phyloP scores from a whole-genome alignment of 768 basidiomycete genomes.

The Antrodiella citrinella region DNA sequence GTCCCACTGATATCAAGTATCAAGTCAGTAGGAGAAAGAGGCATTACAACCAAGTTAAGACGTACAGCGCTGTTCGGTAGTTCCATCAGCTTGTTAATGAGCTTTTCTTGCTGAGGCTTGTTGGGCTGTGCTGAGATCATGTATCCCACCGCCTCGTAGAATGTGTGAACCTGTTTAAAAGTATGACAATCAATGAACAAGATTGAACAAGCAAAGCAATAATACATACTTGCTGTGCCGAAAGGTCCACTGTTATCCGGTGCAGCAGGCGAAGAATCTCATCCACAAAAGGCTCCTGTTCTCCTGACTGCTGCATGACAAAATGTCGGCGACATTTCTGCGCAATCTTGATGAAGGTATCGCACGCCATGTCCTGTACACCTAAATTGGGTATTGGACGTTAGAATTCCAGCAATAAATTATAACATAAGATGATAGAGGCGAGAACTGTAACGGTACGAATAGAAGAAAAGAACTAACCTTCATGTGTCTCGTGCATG shows the following conservation, averaged over 20 bases:
- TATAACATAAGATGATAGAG: too few species aligned
- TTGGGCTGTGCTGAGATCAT: constrained; percentile 99
- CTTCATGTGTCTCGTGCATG: constrained; percentile 99
- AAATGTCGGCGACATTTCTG: constrained; percentile 98
- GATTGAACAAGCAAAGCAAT: constrained; percentile 5
- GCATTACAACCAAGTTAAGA: too few species aligned
- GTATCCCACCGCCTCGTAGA: constrained; percentile 98
- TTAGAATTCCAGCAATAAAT: too few species aligned
- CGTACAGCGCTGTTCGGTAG: constrained; percentile 91
- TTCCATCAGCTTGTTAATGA: constrained; percentile 94
- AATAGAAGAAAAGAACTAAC: too few species aligned
- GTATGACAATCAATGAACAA: constrained; percentile 3
- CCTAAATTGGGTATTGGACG: too few species aligned
- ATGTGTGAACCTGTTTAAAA: constrained; percentile 85
- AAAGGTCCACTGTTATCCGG: constrained; percentile 89
- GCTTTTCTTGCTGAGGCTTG: constrained; percentile 91
- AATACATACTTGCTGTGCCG: constrained; percentile 64
- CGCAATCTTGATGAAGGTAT: constrained; percentile 99
- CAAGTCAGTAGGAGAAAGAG: background rate
- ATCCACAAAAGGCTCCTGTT: constrained; percentile 95
- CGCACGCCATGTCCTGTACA: constrained; percentile 99
- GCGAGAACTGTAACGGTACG: too few species aligned
- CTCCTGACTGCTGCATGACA: constrained; percentile 96
- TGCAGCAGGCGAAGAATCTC: constrained; percentile 91
- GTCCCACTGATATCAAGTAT: constrained; percentile 68